Evolutionary conservation across 2,329 filamentous ascomycete genomes (phyloP).

Genomic region (Pseudogymnoascus sp.): DNA sequence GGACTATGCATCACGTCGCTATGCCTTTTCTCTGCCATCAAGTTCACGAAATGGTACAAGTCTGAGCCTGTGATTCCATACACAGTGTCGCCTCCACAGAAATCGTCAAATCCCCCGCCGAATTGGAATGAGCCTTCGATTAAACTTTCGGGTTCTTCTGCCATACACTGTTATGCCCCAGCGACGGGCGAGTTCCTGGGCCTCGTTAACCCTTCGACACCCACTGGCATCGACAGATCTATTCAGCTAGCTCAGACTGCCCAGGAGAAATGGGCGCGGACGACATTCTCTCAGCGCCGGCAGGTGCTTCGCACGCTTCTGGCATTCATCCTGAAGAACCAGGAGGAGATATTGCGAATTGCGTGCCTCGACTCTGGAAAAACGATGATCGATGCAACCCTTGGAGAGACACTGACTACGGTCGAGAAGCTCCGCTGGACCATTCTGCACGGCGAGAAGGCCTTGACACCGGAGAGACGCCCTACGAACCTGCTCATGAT

Average conservation of each 20-base stretch:
- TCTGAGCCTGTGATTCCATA: slow-evolving; percentile 42
- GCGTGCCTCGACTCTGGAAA: slow-evolving; percentile 93
- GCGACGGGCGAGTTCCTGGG: slow-evolving; percentile 82
- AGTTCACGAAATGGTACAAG: slow-evolving; percentile 18
- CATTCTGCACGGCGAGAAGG: slow-evolving; percentile 78
- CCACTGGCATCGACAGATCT: slow-evolving; percentile 68
- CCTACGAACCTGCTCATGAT: slow-evolving; percentile 89
- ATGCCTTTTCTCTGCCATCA: slow-evolving; percentile 19
- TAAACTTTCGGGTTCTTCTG: slow-evolving; percentile 51
- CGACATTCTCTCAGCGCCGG: slow-evolving; percentile 68
- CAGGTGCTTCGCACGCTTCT: slow-evolving; percentile 75
- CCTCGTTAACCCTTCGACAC: slow-evolving; percentile 66
- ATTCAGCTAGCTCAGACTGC: slow-evolving; percentile 66
- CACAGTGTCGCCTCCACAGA: slow-evolving; percentile 49
- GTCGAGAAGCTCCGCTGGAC: slow-evolving; percentile 94
- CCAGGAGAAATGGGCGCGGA: slow-evolving; percentile 68
- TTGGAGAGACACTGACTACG: slow-evolving; percentile 92
- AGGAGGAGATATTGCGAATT: slow-evolving; percentile 74
- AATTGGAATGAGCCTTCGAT: slow-evolving; percentile 14
- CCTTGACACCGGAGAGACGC: slow-evolving; percentile 60
- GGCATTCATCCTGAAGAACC: slow-evolving; percentile 77
- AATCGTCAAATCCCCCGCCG: slow-evolving; percentile 34
- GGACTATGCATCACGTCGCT: slow-evolving; percentile 6
- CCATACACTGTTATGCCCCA: slow-evolving; percentile 79
- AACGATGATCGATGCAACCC: slow-evolving; percentile 86